Evolutionary conservation across 129 eudicot genomes (phyloP).

Genomic region (Saposhnikovia divaricata): DNA sequence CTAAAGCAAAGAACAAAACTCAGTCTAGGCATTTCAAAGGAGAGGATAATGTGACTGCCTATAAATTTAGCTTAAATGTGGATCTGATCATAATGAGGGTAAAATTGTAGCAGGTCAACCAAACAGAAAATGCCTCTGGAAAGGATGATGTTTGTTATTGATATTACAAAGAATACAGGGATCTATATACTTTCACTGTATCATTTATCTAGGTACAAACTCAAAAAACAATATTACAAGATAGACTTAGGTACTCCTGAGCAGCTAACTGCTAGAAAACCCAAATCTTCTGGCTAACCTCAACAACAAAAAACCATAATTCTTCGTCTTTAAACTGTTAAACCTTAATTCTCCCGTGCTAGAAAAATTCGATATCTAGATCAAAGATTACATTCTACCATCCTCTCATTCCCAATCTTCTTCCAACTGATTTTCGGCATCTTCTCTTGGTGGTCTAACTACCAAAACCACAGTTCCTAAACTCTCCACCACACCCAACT

Average conservation of each 20-base stretch:
- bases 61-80: too few relatives aligned
- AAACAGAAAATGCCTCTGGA: not conserved
- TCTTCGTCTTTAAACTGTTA: not conserved
- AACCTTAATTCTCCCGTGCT: not conserved
- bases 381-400: not conserved
- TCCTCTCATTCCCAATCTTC: conserved; percentile 67
- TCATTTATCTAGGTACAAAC: not conserved
- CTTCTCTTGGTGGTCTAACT: conserved; percentile 76
- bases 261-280: not conserved
- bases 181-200: not conserved
- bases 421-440: conserved; percentile 32
- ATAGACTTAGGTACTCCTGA: not conserved
- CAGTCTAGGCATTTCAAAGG: not conserved
- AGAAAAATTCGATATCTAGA: not conserved
- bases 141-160: not conserved
- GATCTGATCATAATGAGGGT: not conserved
- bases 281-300: not conserved
- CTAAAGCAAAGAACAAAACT: not conserved
- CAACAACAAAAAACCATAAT: not conserved
- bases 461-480: conserved; percentile 70
- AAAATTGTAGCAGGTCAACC: not conserved
- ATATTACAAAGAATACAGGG: conserved; percentile 2
- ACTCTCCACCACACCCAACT: conserved; percentile 37
- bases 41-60: not conserved
- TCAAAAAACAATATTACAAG: not conserved